phyloP scores from a whole-genome alignment of 2,329 filamentous ascomycete species.

The Exophiala dermatitidis region DNA sequence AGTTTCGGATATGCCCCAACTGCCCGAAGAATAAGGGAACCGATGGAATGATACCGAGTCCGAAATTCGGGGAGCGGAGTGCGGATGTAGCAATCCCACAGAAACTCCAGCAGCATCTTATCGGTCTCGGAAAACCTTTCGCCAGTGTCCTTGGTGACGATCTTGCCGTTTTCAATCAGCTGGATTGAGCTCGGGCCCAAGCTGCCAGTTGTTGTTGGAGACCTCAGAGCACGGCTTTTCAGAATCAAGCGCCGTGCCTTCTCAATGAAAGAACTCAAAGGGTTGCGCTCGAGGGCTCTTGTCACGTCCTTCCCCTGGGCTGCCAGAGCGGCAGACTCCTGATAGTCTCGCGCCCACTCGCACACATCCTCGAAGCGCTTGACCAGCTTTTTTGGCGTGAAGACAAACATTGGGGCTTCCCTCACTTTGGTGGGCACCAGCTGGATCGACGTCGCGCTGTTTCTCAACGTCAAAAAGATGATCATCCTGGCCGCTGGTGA shows the following conservation, averaged over 20 bases:
- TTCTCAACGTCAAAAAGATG: conserved; percentile 9
- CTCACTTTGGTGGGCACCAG: background rate
- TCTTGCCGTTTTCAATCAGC: conserved; percentile 25
- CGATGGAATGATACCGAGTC: conserved; percentile 31
- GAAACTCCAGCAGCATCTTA: conserved; percentile 43
- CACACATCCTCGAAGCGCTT: conserved; percentile 44
- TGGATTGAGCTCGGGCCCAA: conserved; percentile 37
- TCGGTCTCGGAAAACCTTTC: conserved; percentile 45
- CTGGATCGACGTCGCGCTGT: conserved; percentile 5
- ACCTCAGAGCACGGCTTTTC: conserved; percentile 37
- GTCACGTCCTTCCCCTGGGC: conserved; percentile 28
- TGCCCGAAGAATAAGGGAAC: conserved; percentile 49
- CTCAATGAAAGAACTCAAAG: conserved; percentile 38
- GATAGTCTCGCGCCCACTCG: conserved; percentile 51
- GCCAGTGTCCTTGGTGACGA: conserved; percentile 29
- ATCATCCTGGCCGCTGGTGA: conserved; percentile 25
- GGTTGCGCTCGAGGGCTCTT: conserved; percentile 31
- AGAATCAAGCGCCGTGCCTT: conserved; percentile 39
- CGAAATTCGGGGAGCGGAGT: conserved; percentile 36
- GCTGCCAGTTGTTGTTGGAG: conserved; percentile 37
- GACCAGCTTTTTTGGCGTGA: conserved; percentile 48
- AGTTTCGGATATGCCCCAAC: conserved; percentile 49
- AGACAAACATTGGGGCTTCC: conserved; percentile 4
- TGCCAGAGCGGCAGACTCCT: conserved; percentile 41
- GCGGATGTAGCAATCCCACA: conserved; percentile 39